Evolutionary conservation across 495 filamentous ascomycete genomes (phyloP), one percentile per base, ranked within the genome.

Genomic region (Bacidia rubella): DNA sequence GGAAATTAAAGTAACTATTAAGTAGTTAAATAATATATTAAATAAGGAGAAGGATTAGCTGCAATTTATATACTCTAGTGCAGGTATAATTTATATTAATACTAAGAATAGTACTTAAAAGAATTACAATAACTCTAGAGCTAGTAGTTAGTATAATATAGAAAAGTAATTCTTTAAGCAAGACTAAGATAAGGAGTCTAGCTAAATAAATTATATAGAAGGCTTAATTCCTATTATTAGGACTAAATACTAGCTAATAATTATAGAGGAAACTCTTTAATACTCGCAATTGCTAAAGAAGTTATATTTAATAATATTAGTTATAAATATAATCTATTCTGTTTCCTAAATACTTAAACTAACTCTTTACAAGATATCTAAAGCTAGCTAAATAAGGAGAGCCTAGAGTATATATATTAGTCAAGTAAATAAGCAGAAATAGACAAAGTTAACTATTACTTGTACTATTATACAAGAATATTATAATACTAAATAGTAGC

Each of bases 111-210:
- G 42, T 22, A 45, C 42, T 45, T 19, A 45, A 19, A 22, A 45
- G 20, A 45, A 45, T 22, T 45, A 45, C 42, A 45, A 45, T 19
- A 45, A 45, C 42, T 15, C 42, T 45, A 19, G 42, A 45, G 11
- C 42, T 20, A 19, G 42, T 12, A 12, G 20, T 45, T 10, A 15
- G 42, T 45, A 20, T 45, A 45, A 45, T 45, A 19, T 19, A 20
- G 20, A 45, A 22, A 45, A 45, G 11, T 19, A 45, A 45, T 45
- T 15, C 42, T 45, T 45, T 45, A 19, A 19, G 42, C 42, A 10
- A 20, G 42, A 45, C 20, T 22, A 45, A 45, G 42, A 20, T 45
- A 22, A 45, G 42, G 42, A 22, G 20, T 45, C 42, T 20, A 22
- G 11, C 42, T 45, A 19, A 45, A 11, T 45, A 12, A 45, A 45